Conservation (phyloP, 495 filamentous ascomycete species). For the Podospora bellae-mahoneyi region DNA sequence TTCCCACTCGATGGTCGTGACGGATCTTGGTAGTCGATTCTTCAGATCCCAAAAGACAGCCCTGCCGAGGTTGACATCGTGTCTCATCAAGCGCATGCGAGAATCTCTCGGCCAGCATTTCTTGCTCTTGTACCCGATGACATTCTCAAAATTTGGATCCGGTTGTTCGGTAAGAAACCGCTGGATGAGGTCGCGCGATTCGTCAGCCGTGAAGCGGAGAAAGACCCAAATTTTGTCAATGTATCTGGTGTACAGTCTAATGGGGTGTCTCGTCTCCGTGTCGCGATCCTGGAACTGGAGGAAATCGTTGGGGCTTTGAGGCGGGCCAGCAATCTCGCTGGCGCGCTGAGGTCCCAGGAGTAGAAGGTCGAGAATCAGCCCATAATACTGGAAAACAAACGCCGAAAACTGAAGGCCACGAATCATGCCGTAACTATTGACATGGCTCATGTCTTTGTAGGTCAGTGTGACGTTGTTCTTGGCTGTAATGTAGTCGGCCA, state of each 20-base stretch:
- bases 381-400: conserved; percentile 99
- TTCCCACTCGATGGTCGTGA: conserved; percentile 99
- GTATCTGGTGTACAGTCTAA: conserved; percentile 93
- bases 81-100: conserved; percentile 96
- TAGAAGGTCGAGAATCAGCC: conserved; percentile 89
- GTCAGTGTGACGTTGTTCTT: conserved; percentile 99
- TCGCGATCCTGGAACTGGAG: conserved; percentile 91
- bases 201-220: conserved; percentile 87
- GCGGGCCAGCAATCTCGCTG: conserved; percentile 96
- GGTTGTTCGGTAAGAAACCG: conserved; percentile 97
- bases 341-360: conserved; percentile 91
- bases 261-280: conserved; percentile 89
- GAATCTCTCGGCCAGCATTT: conserved; percentile 99
- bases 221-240: conserved; percentile 99
- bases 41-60: conserved; percentile 99
- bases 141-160: conserved; percentile 99
- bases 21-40: conserved; percentile 87
- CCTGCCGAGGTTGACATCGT: conserved; percentile 96
- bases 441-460: conserved; percentile 99
- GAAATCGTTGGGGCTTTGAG: conserved; percentile 95
- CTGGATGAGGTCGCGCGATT: conserved; percentile 94
- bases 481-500: conserved; percentile 97
- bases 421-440: conserved; percentile 98
- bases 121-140: conserved; percentile 98
- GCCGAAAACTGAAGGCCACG: conserved; percentile 96